Conservation (phyloP, 2,329 filamentous ascomycete species). For the Orbilia ellipsospora region DNA sequence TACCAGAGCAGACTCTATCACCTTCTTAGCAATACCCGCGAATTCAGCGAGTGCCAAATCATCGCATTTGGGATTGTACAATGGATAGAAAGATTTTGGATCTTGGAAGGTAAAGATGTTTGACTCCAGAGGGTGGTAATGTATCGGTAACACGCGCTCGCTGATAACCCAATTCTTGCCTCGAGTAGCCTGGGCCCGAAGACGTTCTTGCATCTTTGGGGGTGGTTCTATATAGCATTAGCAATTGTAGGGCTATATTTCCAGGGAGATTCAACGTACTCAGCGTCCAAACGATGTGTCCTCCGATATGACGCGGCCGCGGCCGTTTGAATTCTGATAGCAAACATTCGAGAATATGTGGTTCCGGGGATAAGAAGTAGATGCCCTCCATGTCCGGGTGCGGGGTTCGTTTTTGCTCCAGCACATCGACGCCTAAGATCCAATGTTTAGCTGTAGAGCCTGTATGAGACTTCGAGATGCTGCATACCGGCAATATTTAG, state of each 20-base stretch:
- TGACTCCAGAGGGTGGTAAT: conserved; percentile 91
- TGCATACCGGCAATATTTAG: conserved; percentile 90
- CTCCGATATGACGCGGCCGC: conserved; percentile 75
- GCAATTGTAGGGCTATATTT: neutral
- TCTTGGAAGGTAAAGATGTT: conserved; percentile 91
- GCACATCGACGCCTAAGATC: conserved; percentile 84
- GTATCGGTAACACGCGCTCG: conserved; percentile 83
- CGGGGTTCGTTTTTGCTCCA: conserved; percentile 83
- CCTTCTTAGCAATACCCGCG: conserved; percentile 87
- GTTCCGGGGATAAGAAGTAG: conserved; percentile 85
- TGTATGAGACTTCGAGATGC: no score
- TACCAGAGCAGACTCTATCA: conserved; percentile 61
- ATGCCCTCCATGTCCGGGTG: conserved; percentile 94
- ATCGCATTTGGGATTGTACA: conserved; percentile 93
- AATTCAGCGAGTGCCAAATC: conserved; percentile 83
- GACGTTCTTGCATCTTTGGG: conserved; percentile 18
- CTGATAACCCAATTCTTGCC: conserved; percentile 76
- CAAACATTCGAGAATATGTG: conserved; percentile 91
- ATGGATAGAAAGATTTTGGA: conserved; percentile 91
- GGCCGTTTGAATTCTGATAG: conserved; percentile 89
- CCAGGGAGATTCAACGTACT: conserved; percentile 62
- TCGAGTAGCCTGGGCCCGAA: conserved; percentile 13
- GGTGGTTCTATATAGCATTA: conserved; percentile 66
- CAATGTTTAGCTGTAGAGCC: neutral
- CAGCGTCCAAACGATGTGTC: conserved; percentile 86